Evolutionary conservation across 1,284 basidiomycete genomes (phyloP).

Genomic region (Ustilago xerochloae): DNA sequence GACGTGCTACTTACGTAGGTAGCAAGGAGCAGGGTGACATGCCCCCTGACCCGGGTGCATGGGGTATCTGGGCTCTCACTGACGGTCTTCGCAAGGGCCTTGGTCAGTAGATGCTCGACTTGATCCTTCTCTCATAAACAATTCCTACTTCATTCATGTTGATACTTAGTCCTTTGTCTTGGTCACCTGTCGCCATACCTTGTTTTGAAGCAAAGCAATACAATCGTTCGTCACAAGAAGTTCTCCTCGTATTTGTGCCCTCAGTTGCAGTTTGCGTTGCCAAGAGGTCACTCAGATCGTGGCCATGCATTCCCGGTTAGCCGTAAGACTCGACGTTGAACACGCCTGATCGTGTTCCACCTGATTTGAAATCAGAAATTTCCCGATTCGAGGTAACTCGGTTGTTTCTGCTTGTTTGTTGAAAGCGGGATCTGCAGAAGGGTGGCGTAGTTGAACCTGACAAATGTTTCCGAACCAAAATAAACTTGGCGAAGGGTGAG

Average conservation of each 20-base stretch:
- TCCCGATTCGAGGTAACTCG: background rate
- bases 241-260: too few species aligned
- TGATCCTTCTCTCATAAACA: background rate
- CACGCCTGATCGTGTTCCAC: too few species aligned
- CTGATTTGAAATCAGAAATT: background rate
- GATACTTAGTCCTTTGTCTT: background rate
- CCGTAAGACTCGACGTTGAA: too few species aligned
- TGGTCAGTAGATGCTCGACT: constrained; percentile 16
- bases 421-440: too few species aligned
- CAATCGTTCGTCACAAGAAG: background rate
- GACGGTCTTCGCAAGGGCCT: constrained; percentile 63
- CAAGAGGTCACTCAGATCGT: too few species aligned
- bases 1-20: constrained; percentile 73
- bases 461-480: background rate
- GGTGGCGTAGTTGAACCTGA: too few species aligned
- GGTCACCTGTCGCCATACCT: background rate
- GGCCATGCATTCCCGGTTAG: too few species aligned
- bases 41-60: constrained; percentile 74
- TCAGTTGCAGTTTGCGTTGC: too few species aligned
- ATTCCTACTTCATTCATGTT: background rate
- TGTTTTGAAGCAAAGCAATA: constrained; percentile 3
- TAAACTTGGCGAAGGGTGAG: too few species aligned
- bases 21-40: constrained; percentile 61
- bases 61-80: constrained; percentile 71
- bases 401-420: too few species aligned